Conservation (phyloP, 305 asterid species). For the Rubia occidens region DNA sequence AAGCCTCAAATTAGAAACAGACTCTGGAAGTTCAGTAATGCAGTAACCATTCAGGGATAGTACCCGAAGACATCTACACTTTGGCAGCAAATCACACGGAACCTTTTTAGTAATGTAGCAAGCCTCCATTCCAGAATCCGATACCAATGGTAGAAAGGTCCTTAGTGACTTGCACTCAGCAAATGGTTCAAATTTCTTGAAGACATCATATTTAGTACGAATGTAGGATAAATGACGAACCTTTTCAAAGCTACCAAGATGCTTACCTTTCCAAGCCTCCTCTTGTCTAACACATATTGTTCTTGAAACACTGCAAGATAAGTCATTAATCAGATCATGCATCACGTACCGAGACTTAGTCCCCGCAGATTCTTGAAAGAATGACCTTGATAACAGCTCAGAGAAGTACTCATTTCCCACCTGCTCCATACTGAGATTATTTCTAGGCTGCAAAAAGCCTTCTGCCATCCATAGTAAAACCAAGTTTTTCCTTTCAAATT, state of each 20-base stretch:
- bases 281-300: slow-evolving; percentile 26
- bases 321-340: slow-evolving; percentile 41
- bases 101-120: slow-evolving; percentile 29
- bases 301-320: slow-evolving; percentile 38
- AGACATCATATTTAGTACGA: slow-evolving; percentile 37
- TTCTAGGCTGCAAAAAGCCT: slow-evolving; percentile 31
- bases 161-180: slow-evolving; percentile 28
- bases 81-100: slow-evolving; percentile 31
- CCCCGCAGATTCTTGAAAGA: slow-evolving; percentile 32
- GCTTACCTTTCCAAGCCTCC: slow-evolving; percentile 25
- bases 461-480: slow-evolving; percentile 50
- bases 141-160: slow-evolving; percentile 33
- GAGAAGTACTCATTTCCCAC: slow-evolving; percentile 31
- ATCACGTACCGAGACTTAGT: slow-evolving; percentile 26
- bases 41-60: slow-evolving; percentile 31
- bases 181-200: slow-evolving; percentile 34
- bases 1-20: slow-evolving; percentile 36
- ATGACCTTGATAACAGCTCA: slow-evolving; percentile 36
- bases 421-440: slow-evolving; percentile 26
- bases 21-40: slow-evolving; percentile 35
- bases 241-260: slow-evolving; percentile 21
- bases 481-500: slow-evolving; percentile 27
- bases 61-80: slow-evolving; percentile 31
- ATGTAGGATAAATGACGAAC: slow-evolving; percentile 37
- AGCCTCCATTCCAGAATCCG: slow-evolving; percentile 10